These are phyloP conservation scores for Xylariaceae sp. DNA, from an alignment of 2,329 filamentous ascomycete species.

Conservation along the genomic window DNA sequence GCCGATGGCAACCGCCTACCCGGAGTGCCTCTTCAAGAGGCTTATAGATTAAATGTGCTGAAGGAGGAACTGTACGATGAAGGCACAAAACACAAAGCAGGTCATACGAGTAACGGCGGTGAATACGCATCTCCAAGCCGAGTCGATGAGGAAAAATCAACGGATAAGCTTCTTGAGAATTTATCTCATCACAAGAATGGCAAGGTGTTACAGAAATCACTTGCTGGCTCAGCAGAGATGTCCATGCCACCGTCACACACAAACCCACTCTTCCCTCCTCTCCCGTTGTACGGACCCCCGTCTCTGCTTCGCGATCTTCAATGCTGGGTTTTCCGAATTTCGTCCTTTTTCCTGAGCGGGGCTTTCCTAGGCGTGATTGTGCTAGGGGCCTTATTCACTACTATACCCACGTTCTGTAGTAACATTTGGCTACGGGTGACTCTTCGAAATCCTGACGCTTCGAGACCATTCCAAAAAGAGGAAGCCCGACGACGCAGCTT, in stretches of 20 bases:
- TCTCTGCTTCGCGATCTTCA: conserved; percentile 69
- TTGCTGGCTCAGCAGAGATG: conserved; percentile 52
- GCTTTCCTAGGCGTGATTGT: conserved; percentile 79
- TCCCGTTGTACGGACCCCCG: conserved; percentile 82
- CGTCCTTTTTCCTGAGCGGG: conserved; percentile 78
- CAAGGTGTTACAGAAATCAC: conserved; percentile 49
- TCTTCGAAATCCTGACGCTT: conserved; percentile 63
- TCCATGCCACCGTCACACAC: conserved; percentile 70
- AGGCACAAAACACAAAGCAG: conserved; percentile 32
- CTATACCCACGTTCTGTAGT: conserved; percentile 58
- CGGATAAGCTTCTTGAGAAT: conserved; percentile 16
- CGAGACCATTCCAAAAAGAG: conserved; percentile 74
- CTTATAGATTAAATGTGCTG: conserved; percentile 70
- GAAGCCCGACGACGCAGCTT: conserved; percentile 65
- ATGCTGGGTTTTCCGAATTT: conserved; percentile 66
- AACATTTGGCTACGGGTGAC: conserved; percentile 60
- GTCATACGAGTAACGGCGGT: conserved; percentile 34
- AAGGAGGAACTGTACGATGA: conserved; percentile 54
- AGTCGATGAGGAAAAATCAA: conserved; percentile 26
- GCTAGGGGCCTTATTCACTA: conserved; percentile 73
- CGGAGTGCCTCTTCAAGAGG: conserved; percentile 71
- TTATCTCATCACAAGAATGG: conserved; percentile 38
- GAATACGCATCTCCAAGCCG: conserved; percentile 24
- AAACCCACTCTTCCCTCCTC: conserved; percentile 81
- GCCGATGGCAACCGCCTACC: conserved; percentile 70